These are phyloP conservation scores for Hortaea werneckii DNA, from an alignment of 2,329 filamentous ascomycete genomes.

Conservation along the genomic window DNA sequence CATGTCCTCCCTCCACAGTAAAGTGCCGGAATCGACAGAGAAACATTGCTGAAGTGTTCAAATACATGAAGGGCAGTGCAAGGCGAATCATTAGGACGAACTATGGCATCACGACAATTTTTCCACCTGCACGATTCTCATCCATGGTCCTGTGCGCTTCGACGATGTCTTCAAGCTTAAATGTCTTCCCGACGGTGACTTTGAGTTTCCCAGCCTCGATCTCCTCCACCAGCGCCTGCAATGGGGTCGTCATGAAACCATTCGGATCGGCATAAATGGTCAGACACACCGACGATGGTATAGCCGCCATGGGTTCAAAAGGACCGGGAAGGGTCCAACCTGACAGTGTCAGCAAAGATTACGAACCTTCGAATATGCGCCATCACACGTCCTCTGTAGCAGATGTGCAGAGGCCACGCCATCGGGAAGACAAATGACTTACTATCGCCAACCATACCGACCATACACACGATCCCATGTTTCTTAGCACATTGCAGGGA, in stretches of 20 bases:
- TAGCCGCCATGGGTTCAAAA: background rate
- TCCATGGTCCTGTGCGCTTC: constrained; percentile 39
- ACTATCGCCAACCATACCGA: constrained; percentile 35
- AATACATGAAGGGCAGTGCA: too few species aligned
- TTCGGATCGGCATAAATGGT: constrained; percentile 31
- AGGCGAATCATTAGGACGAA: background rate
- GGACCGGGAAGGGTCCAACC: too few species aligned
- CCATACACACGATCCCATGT: constrained; percentile 37
- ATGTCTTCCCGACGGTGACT: constrained; percentile 33
- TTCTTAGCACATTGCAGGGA: constrained; percentile 32
- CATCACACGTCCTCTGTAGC: too few species aligned
- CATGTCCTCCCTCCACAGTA: too few species aligned
- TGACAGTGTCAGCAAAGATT: too few species aligned
- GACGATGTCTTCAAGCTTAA: constrained; percentile 36
- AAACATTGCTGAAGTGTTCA: too few species aligned
- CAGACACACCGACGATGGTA: constrained; percentile 12
- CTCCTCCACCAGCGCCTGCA: constrained; percentile 30
- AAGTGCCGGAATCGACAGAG: too few species aligned
- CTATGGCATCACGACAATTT: constrained; percentile 20
- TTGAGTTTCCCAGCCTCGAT: constrained; percentile 31
- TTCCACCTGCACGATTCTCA: constrained; percentile 33
- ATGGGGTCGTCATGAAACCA: constrained; percentile 31
- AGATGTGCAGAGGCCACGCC: too few species aligned
- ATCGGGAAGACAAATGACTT: too few species aligned
- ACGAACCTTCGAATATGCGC: too few species aligned